Conservation (phyloP, 202 grass and related monocot species). For the Bolboschoenoplectus hybrid region DNA sequence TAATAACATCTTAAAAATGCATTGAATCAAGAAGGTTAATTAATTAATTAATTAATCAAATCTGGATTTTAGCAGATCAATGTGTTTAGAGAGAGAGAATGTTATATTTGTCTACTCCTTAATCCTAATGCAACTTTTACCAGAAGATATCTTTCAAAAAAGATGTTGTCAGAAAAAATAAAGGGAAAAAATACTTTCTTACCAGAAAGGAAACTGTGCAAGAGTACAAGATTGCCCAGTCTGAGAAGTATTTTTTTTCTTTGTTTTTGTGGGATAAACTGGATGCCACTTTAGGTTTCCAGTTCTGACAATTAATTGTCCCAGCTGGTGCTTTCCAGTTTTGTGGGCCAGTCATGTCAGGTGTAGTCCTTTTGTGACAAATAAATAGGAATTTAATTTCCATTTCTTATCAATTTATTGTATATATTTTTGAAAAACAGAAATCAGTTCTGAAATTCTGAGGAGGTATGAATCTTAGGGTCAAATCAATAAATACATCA, state of each 20-base stretch:
- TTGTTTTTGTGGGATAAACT: slow-evolving; percentile 1
- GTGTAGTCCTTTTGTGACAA: not conserved
- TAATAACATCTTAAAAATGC: slow-evolving; percentile 1
- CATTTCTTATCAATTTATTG: not conserved
- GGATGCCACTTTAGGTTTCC: not conserved
- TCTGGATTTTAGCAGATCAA: not conserved
- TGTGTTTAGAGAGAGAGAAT: not conserved
- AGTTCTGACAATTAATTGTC: not conserved
- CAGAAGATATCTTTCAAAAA: not conserved
- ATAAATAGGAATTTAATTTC: not conserved
- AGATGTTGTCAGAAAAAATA: slow-evolving; percentile 11
- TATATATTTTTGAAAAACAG: no score
- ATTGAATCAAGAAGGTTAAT: not conserved
- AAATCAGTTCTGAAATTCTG: no score
- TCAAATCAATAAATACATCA: no score
- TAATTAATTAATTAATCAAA: not conserved
- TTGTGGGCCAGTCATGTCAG: not conserved
- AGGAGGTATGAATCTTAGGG: no score
- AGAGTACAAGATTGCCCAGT: slow-evolving; percentile 18
- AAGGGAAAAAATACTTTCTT: not conserved
- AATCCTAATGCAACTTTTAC: not conserved
- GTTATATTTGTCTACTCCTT: slow-evolving; percentile 17
- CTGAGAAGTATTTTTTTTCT: not conserved
- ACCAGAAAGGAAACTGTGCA: not conserved
- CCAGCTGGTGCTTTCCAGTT: not conserved